Conservation (phyloP, 331 rosid genomes). For the Cucumis variabilis region DNA sequence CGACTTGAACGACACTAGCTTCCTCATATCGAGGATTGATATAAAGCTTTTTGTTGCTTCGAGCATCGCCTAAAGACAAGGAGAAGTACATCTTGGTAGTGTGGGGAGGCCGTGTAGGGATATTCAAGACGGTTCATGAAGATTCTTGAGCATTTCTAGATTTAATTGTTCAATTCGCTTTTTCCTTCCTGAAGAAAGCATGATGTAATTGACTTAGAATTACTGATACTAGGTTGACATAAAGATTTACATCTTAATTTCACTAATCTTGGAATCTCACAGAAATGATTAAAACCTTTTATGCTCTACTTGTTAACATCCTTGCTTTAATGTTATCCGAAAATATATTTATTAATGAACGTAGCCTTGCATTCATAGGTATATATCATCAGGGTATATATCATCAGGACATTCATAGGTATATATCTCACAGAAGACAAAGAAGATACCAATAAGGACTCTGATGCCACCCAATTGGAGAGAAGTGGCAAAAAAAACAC, state of each 20-base stretch:
- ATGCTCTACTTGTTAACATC: neutral
- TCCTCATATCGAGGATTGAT: neutral
- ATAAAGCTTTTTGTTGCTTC: neutral
- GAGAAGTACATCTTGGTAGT: too few relatives aligned
- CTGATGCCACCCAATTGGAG: conserved; percentile 15
- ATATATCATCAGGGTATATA: conserved; percentile 46
- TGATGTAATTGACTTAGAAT: neutral
- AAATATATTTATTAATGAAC: neutral
- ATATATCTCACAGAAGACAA: conserved; percentile 22
- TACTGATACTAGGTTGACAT: neutral
- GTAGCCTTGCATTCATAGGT: conserved; percentile 32
- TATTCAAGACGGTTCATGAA: neutral
- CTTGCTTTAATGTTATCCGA: neutral
- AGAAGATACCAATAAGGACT: neutral
- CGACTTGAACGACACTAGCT: neutral
- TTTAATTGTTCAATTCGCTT: neutral
- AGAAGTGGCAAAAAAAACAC: conserved; percentile 33
- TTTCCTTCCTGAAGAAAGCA: neutral
- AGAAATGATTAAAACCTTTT: neutral
- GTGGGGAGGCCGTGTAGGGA: neutral
- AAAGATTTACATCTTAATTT: neutral
- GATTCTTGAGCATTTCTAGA: neutral
- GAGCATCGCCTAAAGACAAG: neutral
- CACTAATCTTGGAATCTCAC: neutral
- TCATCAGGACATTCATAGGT: too few relatives aligned